Conservation (phyloP, 2,329 filamentous ascomycete genomes). For the Penicillium vulpinum region DNA sequence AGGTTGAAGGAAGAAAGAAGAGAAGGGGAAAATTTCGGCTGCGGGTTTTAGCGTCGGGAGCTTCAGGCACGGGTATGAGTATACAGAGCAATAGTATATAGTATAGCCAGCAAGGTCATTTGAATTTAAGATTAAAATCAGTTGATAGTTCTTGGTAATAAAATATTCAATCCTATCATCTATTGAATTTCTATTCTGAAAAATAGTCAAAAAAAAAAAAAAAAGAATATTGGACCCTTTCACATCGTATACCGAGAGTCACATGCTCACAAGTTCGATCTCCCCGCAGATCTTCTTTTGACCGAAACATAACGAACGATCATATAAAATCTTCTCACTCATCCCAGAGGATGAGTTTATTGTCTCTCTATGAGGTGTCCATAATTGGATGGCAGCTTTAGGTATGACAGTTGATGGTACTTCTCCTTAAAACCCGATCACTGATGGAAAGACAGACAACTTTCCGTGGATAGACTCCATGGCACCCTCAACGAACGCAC, state of each 20-base stretch:
- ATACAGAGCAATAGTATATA: neutral
- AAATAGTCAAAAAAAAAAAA: neutral
- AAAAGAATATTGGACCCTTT: neutral
- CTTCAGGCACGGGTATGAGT: conserved; percentile 1
- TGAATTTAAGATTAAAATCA: neutral
- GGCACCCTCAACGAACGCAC: conserved; percentile 45
- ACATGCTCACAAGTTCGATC: conserved; percentile 21
- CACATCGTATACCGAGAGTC: conserved; percentile 16
- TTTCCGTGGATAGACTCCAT: conserved; percentile 58
- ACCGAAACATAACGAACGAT: conserved; percentile 20
- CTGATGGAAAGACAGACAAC: conserved; percentile 39
- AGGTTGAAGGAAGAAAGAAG: conserved; percentile 23
- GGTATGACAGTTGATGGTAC: conserved; percentile 32
- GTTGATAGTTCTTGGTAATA: neutral
- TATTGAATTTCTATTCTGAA: neutral
- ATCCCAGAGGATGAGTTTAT: conserved; percentile 27
- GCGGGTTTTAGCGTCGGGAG: conserved; percentile 28
- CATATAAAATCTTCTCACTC: conserved; percentile 25
- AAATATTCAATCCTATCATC: neutral
- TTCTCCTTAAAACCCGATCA: conserved; percentile 9
- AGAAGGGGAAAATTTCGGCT: conserved; percentile 31
- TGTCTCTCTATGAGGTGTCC: conserved; percentile 34
- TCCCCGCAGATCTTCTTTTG: conserved; percentile 26
- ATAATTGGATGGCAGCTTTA: conserved; percentile 53
- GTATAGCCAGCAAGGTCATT: neutral